Base-by-base conservation (phyloP, 1,139 yeast species). In the Suhomyces wounanorum region DNA sequence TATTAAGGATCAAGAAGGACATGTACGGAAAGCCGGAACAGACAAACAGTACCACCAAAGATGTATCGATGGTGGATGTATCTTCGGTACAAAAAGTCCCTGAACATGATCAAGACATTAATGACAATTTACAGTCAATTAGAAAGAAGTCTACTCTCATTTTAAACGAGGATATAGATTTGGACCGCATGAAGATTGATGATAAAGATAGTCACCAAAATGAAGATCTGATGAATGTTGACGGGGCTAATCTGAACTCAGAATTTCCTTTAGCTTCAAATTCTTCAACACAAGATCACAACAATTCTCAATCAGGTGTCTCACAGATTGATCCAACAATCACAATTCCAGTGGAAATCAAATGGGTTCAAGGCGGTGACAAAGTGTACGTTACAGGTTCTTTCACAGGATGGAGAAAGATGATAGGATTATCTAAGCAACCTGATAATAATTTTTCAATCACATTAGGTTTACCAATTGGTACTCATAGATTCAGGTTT, bases 361-460 rank as follows among this genome's bases (percentile, higher is more conserved):
- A 83, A 59, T 94, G 99, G 99, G 85, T 85, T 18, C 97, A 92
- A 68, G 97, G 97, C 11, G 98, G 98, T 54, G 82, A 82, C 48
- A 89, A 89, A 62, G 98, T 94, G 1, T 77, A 77, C 56, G 79
- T 77, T 4, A 77, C 81, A 10, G 81, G 81, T 1, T 74, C 79
- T 4, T 77, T 77, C 56, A 77, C 81, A 0, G 80, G 79, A 4
- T 77, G 81, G 81, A 66, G 80, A 52, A 77, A 77, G 56, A 77
- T 77, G 81, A 76, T 77, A 55, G 79, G 81, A 2, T 69, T 77
- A 51, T 77, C 80, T 31, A 81, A 79, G 55, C 83, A 80, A 48
- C 67, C 73, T 11, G 80, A 76, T 57, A 65, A 67, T 49, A 63
- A 64, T 37, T 75, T 70, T 49, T 56, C 68, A 50, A 74, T 77